Base-by-base conservation (phyloP, 1,284 basidiomycete species). In the Trichosporon sp. region DNA sequence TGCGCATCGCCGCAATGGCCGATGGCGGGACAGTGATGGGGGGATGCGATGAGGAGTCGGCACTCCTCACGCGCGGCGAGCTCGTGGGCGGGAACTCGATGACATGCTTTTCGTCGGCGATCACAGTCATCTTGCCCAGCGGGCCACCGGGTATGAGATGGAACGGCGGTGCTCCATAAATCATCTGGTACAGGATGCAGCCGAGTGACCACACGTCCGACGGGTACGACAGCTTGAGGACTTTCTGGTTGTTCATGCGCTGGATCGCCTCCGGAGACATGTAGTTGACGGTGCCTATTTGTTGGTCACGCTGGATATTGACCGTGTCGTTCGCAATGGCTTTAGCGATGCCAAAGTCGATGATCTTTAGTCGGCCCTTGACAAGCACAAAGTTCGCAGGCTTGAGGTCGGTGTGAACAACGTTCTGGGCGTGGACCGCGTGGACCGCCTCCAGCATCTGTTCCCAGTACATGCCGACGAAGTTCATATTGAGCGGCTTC, bases 201-300 rank as follows among this genome's bases (percentile, higher is more conserved):
- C 96, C 97, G 16, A 98, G 86, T 16, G 96, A 93, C 97, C 97
- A 99, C n/a, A 97, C 88, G 84, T 99, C 96, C 65, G 93, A 93
- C 71, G 94, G 94, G 38, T 80, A 79, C 56, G 80, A 81, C 61
- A 80, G 80, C 77, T 85, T 85, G 19, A 84, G 73, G 5, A 83
- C 81, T 63, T 81, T 81, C 71, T 83, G 81, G 67, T 82, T 81
- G 74, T 84, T 85, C 81, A 82, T 84, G 65, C 77, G 78, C 70
- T 93, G 92, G 70, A 95, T 93, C 7, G 94, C 92, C 82, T 97
- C 94, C 0, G 94, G 94, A 40, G 92, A 94, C 94, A 97, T 97
- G 79, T 95, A 97, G 80, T 97, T 96, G 46, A 96, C 91, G 0
- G 94, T 95, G 1, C 94, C 94, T 76, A 97, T 91, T 91, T 94